Base-by-base conservation (phyloP, 306 rosid species). In the Erythrophleum fordii region DNA sequence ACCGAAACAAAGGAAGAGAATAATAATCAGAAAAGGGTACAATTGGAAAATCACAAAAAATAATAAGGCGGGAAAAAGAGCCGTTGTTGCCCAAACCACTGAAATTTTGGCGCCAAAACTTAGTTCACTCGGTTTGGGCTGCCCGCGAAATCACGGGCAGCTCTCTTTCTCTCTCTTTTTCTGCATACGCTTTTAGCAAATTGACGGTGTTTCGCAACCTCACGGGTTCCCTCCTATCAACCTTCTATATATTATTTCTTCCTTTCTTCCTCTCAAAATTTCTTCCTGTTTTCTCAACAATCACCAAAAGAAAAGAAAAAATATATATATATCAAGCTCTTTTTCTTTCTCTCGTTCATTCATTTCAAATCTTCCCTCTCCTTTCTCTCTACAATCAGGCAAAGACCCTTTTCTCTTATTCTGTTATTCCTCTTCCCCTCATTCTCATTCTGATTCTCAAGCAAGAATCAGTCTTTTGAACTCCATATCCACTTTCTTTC, bases 71-170 rank as follows among this genome's bases (percentile, higher is more conserved):
- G 99, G 98, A 93, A 90, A 80, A 69, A 86, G 98, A 93, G 96
- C 98, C 99, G 99, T 95, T 95, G 98, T 58, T 48, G 23, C 78
- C 85, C 28, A 77, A 88, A 83, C 13, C 73, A 55, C 84, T 69
- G 62, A 74, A 72, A 82, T 22, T 84, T 88, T 86, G 84, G 92
- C 90, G 92, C 92, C 85, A 86, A 86, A 85, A 71, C 6, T 5
- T 1, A 20, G n/a, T 80, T 88, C 82, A 76, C 61, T 45, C 86
- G 83, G 83, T 86, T 83, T 80, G 67, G 45, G 73, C 91, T 95
- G 99, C 96, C 99, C 98, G 96, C 70, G 67, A 80, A 66, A 71
- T 58, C 58, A 22, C 91, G 99, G 99, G 92, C 96, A 93, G 89
- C 58, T 52, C 65, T 80, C 53, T 74, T 68, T 52, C 65, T 29